These are phyloP conservation scores for Phialophora macrospora DNA, from an alignment of 2,329 filamentous ascomycete genomes.

Conservation along the genomic window DNA sequence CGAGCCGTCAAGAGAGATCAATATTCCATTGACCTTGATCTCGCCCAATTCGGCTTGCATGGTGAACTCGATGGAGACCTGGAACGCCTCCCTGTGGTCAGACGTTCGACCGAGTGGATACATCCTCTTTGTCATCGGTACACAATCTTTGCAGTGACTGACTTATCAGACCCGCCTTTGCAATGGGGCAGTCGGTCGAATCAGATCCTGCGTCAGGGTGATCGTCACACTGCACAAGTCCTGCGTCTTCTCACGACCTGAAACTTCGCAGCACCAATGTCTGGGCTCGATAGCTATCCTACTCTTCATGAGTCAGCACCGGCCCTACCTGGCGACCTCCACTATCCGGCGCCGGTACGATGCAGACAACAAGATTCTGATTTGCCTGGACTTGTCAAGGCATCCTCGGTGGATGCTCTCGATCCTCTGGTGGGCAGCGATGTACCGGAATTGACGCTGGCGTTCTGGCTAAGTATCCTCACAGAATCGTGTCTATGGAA, in stretches of 20 bases:
- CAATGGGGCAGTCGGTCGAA: neutral
- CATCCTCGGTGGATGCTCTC: neutral
- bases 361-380: neutral
- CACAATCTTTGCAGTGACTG: neutral
- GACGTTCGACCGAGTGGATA: neutral
- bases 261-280: neutral
- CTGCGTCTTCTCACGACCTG: neutral
- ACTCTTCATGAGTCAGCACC: conserved; percentile 1
- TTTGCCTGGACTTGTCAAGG: neutral
- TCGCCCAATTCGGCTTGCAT: neutral
- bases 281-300: neutral
- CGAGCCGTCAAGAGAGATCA: neutral
- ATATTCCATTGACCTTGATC: neutral
- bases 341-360: neutral
- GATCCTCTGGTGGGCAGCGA: neutral
- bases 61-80: neutral
- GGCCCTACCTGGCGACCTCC: neutral
- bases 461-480: neutral
- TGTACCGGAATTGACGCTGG: neutral
- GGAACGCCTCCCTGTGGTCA: neutral
- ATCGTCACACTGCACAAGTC: neutral
- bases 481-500: neutral
- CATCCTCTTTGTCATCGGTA: conserved; percentile 3
- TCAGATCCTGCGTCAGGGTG: neutral
- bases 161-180: neutral